Base-by-base conservation (phyloP, 257 asterid species). In the Solanum bulbocastanum region DNA sequence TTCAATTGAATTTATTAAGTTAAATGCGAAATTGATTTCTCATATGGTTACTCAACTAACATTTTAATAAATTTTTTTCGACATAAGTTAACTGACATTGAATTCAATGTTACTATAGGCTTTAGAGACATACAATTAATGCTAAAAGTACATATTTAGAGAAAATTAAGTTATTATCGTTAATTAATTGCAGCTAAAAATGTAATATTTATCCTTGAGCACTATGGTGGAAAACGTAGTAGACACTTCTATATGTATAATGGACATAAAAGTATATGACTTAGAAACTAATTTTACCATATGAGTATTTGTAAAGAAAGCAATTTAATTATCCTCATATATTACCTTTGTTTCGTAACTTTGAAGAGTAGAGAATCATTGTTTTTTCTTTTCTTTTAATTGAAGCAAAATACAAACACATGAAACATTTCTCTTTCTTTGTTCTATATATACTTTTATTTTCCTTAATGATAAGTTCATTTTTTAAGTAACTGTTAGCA, bases 331-430 rank as follows among this genome's bases (percentile, higher is more conserved):
- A 4, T 3, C 20, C 73, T 73, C 60, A 18, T 52, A 52, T 52
- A 37, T 13, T n/a, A 13, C 36, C 36, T 74, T 4, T 5, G 44
- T 23, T 37, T 39, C 56, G 30, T 75, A 75, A 39, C 33, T 37
- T 75, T 23, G 56, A 75, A 75, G 83, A 23, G 11, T 73, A 73
- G 6, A 75, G 32, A 75, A 32, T n/a, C 1, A 14, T 46, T 46
- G 20, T 44, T 22, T 65, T 7, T 18, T 9, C n/a, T 81, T 30
- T 27, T 2, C 42, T 81, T 81, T 46, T 46, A 18, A 46, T 18
- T 81, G 68, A 81, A 81, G 85, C 85, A 46, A 81, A 46, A 15
- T 44, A 22, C 27, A 40, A 44, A 79, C 39, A 79, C 84, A 27
- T 16, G 85, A 44, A 46, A 44, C 33, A 44, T 14, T 44, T 79